Percentiles rank a stretch among this genome's conserved stretches.
phyloP scores from a whole-genome alignment of 2,329 filamentous ascomycete species.

The Penicillium sp. region DNA sequence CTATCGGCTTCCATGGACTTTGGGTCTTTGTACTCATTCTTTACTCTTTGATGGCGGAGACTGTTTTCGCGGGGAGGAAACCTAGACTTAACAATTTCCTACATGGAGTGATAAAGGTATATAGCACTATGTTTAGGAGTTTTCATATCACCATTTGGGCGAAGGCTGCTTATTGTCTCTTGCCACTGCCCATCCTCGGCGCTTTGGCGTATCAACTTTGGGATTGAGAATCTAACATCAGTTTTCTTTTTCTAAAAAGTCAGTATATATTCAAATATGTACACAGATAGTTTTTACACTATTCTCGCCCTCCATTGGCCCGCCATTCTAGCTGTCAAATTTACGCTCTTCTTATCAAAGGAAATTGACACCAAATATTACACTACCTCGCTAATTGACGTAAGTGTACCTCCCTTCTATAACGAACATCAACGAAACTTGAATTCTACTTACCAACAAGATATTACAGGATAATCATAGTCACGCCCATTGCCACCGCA shows the following conservation, averaged over 20 bases:
- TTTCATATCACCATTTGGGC: background rate
- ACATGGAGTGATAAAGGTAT: background rate
- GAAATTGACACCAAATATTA: no score
- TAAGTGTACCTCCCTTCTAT: no score
- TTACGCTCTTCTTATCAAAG: no score
- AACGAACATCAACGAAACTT: no score
- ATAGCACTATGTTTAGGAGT: background rate
- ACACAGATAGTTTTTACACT: no score
- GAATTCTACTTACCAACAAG: no score
- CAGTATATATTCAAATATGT: no score
- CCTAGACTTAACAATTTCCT: background rate
- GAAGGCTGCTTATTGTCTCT: background rate
- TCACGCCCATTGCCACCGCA: background rate
- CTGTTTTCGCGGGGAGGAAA: background rate
- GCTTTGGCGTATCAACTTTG: background rate
- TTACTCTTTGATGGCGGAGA: background rate
- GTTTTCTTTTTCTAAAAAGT: no score
- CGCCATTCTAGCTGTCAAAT: no score
- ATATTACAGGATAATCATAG: background rate
- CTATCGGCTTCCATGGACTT: background rate
- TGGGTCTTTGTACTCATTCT: background rate
- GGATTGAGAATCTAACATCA: background rate
- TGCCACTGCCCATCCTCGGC: background rate
- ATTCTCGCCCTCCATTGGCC: no score
- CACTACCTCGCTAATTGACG: no score